A percentile compares a stretch with the other conserved stretches of the same genome.
phyloP scores from a whole-genome alignment of 2,329 filamentous ascomycete species.

The Colletotrichum cordylinicola region DNA sequence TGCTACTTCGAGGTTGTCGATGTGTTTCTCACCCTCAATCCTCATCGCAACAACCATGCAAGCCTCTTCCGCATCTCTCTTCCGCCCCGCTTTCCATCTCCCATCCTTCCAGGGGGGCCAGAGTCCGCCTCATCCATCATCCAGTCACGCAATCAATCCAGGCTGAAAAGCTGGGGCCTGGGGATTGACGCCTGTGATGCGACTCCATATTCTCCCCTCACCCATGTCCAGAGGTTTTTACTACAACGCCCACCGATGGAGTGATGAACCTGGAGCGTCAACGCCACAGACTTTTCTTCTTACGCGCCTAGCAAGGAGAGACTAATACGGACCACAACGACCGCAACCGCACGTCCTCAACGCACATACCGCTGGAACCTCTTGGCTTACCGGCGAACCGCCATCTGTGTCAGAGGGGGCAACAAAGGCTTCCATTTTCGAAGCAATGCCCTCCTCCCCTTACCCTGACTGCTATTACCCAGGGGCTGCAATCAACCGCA shows the following conservation, averaged over 20 bases:
- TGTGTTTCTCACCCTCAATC: neutral
- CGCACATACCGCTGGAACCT: neutral
- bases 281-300: conserved; percentile 8
- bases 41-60: conserved; percentile 9
- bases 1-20: neutral
- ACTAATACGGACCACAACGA: neutral
- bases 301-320: neutral
- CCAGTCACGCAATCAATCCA: neutral
- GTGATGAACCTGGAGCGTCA: conserved; percentile 6
- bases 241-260: conserved; percentile 3
- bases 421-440: neutral
- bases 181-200: neutral
- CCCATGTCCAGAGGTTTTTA: neutral
- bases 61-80: conserved; percentile 6
- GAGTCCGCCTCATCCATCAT: neutral
- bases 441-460: neutral
- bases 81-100: neutral
- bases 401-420: neutral
- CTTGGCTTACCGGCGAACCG: conserved; percentile 4
- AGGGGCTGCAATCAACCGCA: neutral
- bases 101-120: neutral
- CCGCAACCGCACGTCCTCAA: neutral
- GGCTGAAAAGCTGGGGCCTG: conserved; percentile 1
- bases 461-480: neutral
- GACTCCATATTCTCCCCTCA: neutral